Evolutionary conservation across 2,329 filamentous ascomycete genomes (phyloP).

Genomic region (Cytospora leucostoma): DNA sequence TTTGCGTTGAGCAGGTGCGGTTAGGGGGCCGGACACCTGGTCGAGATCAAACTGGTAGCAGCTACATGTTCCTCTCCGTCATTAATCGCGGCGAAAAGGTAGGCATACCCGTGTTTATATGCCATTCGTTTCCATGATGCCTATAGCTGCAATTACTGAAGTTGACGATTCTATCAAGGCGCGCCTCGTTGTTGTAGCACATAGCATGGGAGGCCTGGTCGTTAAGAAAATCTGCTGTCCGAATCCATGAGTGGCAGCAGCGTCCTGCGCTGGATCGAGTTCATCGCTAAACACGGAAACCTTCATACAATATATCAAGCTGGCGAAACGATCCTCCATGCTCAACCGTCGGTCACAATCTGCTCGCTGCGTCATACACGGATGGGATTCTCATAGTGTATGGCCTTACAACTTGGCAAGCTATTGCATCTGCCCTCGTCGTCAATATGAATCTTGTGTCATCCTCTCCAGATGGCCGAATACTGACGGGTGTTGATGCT

Average conservation of each 20-base stretch:
- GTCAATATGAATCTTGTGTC: slow-evolving; percentile 31
- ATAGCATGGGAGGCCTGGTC: slow-evolving; percentile 44
- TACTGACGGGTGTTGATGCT: slow-evolving; percentile 33
- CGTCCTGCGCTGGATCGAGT: slow-evolving; percentile 33
- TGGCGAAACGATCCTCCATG: slow-evolving; percentile 28
- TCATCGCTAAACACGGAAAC: slow-evolving; percentile 24
- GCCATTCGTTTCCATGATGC: no score
- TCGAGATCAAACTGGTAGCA: no score
- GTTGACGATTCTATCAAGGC: no score
- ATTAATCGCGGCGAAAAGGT: no score
- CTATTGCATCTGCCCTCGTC: not conserved
- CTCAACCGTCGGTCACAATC: slow-evolving; percentile 21
- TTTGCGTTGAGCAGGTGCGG: no score
- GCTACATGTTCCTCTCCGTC: no score
- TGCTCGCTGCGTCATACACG: slow-evolving; percentile 34
- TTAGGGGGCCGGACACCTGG: no score
- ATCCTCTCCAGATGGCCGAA: slow-evolving; percentile 36
- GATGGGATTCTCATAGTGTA: slow-evolving; percentile 36
- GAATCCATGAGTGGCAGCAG: slow-evolving; percentile 29
- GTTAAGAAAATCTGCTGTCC: slow-evolving; percentile 38
- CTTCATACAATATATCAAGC: slow-evolving; percentile 32
- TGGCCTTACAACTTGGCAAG: slow-evolving; percentile 29
- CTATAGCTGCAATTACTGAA: no score
- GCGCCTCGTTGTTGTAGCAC: slow-evolving; percentile 38
- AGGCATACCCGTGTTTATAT: no score